Percentiles rank a stretch among this genome's conserved stretches.
These are phyloP conservation scores for Aquilaria sinensis DNA, from an alignment of 345 rosid species.

Conservation along the genomic window DNA sequence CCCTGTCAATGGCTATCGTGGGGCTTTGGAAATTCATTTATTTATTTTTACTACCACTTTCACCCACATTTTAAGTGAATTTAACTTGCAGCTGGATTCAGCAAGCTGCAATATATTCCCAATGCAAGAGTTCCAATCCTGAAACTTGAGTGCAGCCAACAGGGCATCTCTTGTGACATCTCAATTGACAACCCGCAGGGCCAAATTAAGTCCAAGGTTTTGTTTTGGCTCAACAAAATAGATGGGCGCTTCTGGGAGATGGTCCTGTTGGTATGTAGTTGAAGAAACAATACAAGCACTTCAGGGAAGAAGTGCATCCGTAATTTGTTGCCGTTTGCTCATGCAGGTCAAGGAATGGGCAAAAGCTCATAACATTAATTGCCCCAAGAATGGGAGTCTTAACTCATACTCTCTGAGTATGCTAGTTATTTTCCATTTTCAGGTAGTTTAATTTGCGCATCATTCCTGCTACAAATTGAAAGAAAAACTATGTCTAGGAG, in stretches of 20 bases:
- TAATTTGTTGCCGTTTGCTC: neutral
- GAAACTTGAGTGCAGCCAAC: constrained; percentile 43
- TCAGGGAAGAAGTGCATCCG: constrained; percentile 4
- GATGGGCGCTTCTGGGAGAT: constrained; percentile 82
- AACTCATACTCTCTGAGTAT: constrained; percentile 82
- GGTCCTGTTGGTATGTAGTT: constrained; percentile 61
- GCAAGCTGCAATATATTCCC: constrained; percentile 44
- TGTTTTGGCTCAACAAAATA: constrained; percentile 70
- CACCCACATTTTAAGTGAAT: too few relatives aligned
- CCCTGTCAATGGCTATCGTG: too few relatives aligned
- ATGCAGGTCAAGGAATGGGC: constrained; percentile 98
- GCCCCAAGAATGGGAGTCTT: constrained; percentile 58
- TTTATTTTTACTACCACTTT: too few relatives aligned
- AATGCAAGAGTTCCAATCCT: constrained; percentile 83
- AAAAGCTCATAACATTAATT: constrained; percentile 67
- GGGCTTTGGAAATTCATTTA: too few relatives aligned
- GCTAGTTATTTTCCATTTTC: constrained; percentile 90
- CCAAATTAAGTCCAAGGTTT: constrained; percentile 65
- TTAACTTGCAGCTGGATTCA: constrained; percentile 41
- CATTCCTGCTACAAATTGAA: neutral
- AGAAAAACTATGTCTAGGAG: neutral
- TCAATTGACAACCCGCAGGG: constrained; percentile 75
- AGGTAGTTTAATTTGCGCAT: constrained; percentile 39
- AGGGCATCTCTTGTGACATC: constrained; percentile 72
- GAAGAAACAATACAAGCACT: neutral